Base-by-base conservation (phyloP, 306 rosid species). In the Casuarina glauca region DNA sequence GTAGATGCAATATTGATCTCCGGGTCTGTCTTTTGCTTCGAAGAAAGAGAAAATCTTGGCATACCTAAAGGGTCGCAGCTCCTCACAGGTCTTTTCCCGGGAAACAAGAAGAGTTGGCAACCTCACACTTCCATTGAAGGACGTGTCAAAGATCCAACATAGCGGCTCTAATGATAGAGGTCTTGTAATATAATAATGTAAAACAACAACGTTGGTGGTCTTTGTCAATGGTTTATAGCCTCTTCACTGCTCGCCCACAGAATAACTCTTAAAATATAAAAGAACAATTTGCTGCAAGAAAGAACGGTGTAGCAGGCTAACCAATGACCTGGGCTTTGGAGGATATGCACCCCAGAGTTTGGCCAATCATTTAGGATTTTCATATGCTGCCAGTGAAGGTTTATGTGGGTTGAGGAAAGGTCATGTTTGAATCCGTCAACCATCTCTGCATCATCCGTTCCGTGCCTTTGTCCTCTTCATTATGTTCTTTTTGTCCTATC, bases 51-150 rank as follows among this genome's bases (percentile, higher is more conserved):
- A 20, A 10, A 16, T 39, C 38, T 20, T 45, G 36, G 74, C n/a
- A 50, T 44, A 26, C 32, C 67, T n/a, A 53, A 19, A 60, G 66
- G 53, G 57, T 19, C 35, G 20, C 49, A 44, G 51, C 45, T 53
- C 73, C 72, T 71, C 70, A 76, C 55, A 72, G 45, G 85, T 68
- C 82, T 73, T 58, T 76, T 82, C 73, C 60, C 57, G 66, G 51
- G 54, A 75, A 46, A 26, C 68, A 52, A 73, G 78, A 73, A 62
- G 69, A 70, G 55, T 26, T 17, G 71, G 71, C 48, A 78, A 70
- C 76, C 86, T 83, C 73, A 57, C 77, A 46, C 62, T 20, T 17
- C 4, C 45, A 53, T 69, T 17, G 62, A 76, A 81, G 76, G 62
- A 43, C 60, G 74, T 71, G 81, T 76, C 4, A 69, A 10, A 51